Conservation (phyloP, 2,329 filamentous ascomycete species). For the Tolypocladium inflatum region DNA sequence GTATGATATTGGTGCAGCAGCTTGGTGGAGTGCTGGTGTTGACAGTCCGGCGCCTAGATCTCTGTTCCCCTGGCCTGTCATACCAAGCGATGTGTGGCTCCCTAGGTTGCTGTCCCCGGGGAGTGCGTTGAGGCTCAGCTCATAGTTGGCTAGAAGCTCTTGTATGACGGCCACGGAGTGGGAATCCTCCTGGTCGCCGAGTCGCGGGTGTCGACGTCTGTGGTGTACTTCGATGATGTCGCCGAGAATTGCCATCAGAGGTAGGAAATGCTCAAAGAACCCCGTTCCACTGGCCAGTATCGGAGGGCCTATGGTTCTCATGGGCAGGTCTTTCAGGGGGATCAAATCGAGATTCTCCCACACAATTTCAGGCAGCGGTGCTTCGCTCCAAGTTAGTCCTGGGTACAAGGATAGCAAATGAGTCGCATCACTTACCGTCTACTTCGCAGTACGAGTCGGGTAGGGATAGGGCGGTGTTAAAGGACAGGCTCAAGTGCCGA, state of each 20-base stretch:
- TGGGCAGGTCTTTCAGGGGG: constrained; percentile 18
- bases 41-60: constrained; percentile 7
- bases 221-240: constrained; percentile 39
- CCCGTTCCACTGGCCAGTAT: constrained; percentile 28
- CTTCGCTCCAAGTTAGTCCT: constrained; percentile 4
- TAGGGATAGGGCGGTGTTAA: constrained; percentile 32
- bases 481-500: constrained; percentile 35
- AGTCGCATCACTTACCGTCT: constrained; percentile 15
- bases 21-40: constrained; percentile 1
- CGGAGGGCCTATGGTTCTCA: constrained; percentile 26
- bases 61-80: background rate
- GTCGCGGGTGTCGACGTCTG: constrained; percentile 29
- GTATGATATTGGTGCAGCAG: constrained; percentile 1
- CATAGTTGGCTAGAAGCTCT: constrained; percentile 26
- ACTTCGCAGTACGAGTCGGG: constrained; percentile 36
- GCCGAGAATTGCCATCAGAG: constrained; percentile 37
- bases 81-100: constrained; percentile 1
- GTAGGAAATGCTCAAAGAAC: constrained; percentile 41
- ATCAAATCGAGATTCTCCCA: constrained; percentile 30
- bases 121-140: constrained; percentile 25
- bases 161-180: constrained; percentile 24
- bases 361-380: constrained; percentile 28
- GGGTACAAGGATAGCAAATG: background rate
- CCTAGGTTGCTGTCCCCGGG: constrained; percentile 11
- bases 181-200: constrained; percentile 25